phyloP scores from a whole-genome alignment of 805 yeast genomes.

The Candida awuae region DNA sequence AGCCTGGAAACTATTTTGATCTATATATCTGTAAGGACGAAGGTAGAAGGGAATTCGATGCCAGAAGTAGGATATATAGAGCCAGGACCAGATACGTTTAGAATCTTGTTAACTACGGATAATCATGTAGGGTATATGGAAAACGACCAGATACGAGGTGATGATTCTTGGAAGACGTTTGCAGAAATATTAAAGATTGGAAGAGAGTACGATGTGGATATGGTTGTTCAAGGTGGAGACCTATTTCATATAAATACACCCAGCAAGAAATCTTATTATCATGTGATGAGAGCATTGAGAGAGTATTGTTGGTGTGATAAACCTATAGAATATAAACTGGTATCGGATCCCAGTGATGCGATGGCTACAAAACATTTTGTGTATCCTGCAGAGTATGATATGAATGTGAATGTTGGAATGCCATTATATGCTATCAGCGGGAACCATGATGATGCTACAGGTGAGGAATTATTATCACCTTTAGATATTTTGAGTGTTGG shows the following conservation, averaged over 20 bases:
- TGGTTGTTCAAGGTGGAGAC: constrained; percentile 90
- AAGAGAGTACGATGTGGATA: constrained; percentile 63
- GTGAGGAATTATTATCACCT: constrained; percentile 74
- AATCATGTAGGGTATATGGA: constrained; percentile 95
- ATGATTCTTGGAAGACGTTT: constrained; percentile 83
- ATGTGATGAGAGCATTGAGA: constrained; percentile 67
- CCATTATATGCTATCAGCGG: constrained; percentile 93
- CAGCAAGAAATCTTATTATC: constrained; percentile 73
- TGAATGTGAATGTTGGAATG: constrained; percentile 76
- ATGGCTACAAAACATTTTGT: constrained; percentile 54
- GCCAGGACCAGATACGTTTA: constrained; percentile 57
- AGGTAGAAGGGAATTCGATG: constrained; percentile 20
- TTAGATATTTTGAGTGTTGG: constrained; percentile 74
- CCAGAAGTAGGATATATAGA: constrained; percentile 35
- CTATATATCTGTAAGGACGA: too few relatives aligned
- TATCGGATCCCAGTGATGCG: constrained; percentile 67
- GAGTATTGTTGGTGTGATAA: constrained; percentile 72
- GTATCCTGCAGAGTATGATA: constrained; percentile 81
- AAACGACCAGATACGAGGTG: constrained; percentile 80
- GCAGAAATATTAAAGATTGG: constrained; percentile 77
- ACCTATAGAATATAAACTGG: constrained; percentile 76
- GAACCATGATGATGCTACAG: constrained; percentile 95
- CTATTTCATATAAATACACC: constrained; percentile 89
- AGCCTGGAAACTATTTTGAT: too few relatives aligned
- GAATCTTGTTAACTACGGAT: constrained; percentile 82